Conservation (phyloP, 2,329 filamentous ascomycete species). For the Chalaropsis ovoidea region DNA sequence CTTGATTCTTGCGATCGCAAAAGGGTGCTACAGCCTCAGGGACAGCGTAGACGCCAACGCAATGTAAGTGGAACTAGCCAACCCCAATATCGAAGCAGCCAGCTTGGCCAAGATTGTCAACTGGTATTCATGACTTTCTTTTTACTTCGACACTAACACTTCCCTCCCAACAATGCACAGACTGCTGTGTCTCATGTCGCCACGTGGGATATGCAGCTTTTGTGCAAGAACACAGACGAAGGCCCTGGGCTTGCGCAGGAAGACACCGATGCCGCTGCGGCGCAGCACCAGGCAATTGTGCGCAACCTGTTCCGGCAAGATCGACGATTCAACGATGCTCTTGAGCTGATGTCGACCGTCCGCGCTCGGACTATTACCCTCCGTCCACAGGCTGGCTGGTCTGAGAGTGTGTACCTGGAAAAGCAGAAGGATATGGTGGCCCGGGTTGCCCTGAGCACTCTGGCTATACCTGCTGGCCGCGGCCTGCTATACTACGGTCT, state of each 20-base stretch:
- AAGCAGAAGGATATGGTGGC: constrained; percentile 86
- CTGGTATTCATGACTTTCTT: no score
- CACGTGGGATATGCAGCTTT: constrained; percentile 63
- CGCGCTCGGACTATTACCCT: constrained; percentile 71
- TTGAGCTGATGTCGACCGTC: constrained; percentile 72
- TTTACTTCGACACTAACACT: no score
- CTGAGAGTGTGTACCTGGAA: constrained; percentile 79
- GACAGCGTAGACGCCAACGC: neutral
- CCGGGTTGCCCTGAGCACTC: constrained; percentile 72
- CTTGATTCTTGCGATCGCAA: constrained; percentile 38
- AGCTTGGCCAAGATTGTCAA: no score
- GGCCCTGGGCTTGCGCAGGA: constrained; percentile 42
- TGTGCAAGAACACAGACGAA: constrained; percentile 58
- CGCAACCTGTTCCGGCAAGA: constrained; percentile 85
- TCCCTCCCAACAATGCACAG: neutral
- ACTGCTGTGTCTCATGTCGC: constrained; percentile 52
- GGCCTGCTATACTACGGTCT: constrained; percentile 82
- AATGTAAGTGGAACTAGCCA: neutral
- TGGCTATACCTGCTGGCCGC: constrained; percentile 79
- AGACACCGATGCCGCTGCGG: constrained; percentile 70
- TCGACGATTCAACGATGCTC: constrained; percentile 76
- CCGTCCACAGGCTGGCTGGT: constrained; percentile 62
- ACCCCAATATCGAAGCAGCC: constrained; percentile 11
- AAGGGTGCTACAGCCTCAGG: neutral
- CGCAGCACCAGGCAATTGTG: constrained; percentile 73